A percentile compares a stretch with the other conserved stretches of the same genome.
Conservation (phyloP, 2,329 filamentous ascomycete genomes). For the Colletotrichum sansevieriae region DNA sequence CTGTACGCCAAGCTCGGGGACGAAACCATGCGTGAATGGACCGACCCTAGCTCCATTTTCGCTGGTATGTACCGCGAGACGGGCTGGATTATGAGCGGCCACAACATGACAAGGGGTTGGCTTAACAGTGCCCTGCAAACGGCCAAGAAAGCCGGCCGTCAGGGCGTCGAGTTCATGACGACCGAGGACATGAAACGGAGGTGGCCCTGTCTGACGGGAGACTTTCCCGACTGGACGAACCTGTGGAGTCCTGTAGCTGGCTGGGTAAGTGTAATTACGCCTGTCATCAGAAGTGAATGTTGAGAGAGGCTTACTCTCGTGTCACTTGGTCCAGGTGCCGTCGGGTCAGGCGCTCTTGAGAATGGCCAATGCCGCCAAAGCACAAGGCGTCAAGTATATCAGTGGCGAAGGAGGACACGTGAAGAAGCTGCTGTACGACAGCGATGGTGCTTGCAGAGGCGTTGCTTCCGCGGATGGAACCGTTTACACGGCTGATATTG, state of each 20-base stretch:
- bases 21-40: slow-evolving; percentile 49
- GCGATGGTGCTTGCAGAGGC: slow-evolving; percentile 53
- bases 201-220: slow-evolving; percentile 48
- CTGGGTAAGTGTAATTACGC: slow-evolving; percentile 45
- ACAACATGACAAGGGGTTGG: slow-evolving; percentile 47
- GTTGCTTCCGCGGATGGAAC: slow-evolving; percentile 62
- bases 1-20: slow-evolving; percentile 48
- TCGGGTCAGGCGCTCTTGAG: slow-evolving; percentile 47
- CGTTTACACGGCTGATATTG: slow-evolving; percentile 67
- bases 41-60: slow-evolving; percentile 45
- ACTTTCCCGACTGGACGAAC: slow-evolving; percentile 48
- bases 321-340: slow-evolving; percentile 36
- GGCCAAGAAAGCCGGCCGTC: slow-evolving; percentile 44
- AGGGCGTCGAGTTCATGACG: slow-evolving; percentile 47
- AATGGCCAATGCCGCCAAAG: slow-evolving; percentile 49
- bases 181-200: slow-evolving; percentile 45
- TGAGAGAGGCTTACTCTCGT: background rate
- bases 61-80: slow-evolving; percentile 48
- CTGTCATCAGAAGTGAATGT: accelerated
- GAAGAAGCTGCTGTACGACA: slow-evolving; percentile 46
- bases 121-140: slow-evolving; percentile 46
- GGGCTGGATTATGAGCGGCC: slow-evolving; percentile 47
- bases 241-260: slow-evolving; percentile 47
- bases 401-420: slow-evolving; percentile 44
- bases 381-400: slow-evolving; percentile 47